Evolutionary conservation across 2,329 filamentous ascomycete species (phyloP).

Genomic region (Scytalidium lignicola): DNA sequence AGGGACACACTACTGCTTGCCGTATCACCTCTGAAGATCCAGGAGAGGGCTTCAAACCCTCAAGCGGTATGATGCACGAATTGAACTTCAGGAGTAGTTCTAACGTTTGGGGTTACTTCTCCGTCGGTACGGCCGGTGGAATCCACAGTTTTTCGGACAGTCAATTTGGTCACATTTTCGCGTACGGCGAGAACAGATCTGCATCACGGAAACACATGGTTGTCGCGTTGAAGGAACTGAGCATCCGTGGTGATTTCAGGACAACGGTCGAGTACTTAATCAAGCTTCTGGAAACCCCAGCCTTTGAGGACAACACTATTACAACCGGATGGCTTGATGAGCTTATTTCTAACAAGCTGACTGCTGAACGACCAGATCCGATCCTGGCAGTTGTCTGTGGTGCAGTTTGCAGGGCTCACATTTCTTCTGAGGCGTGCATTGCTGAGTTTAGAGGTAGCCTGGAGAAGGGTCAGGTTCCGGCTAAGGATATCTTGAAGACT

Average conservation of each 20-base stretch:
- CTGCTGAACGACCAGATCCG: conserved; percentile 88
- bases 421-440: conserved; percentile 86
- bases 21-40: conserved; percentile 99
- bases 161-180: conserved; percentile 99
- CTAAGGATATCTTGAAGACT: conserved; percentile 95
- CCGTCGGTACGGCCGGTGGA: conserved; percentile 89
- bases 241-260: conserved; percentile 98
- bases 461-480: conserved; percentile 95
- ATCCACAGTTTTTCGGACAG: conserved; percentile 99
- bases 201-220: conserved; percentile 99
- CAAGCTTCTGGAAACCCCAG: conserved; percentile 95
- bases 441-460: conserved; percentile 81
- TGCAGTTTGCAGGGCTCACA: conserved; percentile 90
- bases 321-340: conserved; percentile 98
- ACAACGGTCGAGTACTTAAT: conserved; percentile 99
- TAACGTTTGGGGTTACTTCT: conserved; percentile 99
- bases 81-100: conserved; percentile 98
- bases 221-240: conserved; percentile 94
- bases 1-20: conserved; percentile 96
- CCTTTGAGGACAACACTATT: conserved; percentile 98
- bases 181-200: conserved; percentile 94
- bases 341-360: conserved; percentile 95
- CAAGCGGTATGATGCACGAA: conserved; percentile 97
- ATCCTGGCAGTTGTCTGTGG: conserved; percentile 94
- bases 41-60: conserved; percentile 98